A percentile compares a stretch with the other conserved stretches of the same genome.
phyloP scores from a whole-genome alignment of 768 basidiomycete species.

The Panus rudis region DNA sequence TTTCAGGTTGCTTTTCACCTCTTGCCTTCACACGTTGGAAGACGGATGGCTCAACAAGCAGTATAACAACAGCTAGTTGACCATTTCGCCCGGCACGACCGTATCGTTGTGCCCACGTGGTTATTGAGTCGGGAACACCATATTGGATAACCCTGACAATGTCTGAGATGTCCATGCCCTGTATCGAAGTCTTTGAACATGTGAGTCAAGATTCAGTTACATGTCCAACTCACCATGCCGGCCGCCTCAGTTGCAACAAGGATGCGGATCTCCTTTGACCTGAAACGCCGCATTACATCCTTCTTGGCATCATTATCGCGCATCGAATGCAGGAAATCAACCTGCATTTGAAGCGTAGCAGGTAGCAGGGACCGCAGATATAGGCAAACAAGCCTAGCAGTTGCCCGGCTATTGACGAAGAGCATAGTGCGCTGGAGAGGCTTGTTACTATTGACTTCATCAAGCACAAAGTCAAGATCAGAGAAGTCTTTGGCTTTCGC shows the following conservation, averaged over 20 bases:
- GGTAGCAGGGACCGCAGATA: not conserved
- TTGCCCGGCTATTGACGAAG: not conserved
- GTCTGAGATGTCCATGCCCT: conserved; percentile 5
- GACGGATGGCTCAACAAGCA: conserved; percentile 4
- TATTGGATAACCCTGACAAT: conserved; percentile 2
- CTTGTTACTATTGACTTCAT: not conserved
- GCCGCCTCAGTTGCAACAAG: conserved; percentile 4
- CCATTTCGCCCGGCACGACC: conserved; percentile 4
- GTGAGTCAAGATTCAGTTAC: not conserved
- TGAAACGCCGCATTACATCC: not conserved
- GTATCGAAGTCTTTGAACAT: not conserved
- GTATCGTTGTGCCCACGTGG: conserved; percentile 3
- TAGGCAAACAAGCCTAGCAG: not conserved
- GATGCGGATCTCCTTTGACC: not conserved
- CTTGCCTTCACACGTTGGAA: conserved; percentile 1
- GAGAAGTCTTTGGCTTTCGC: not conserved
- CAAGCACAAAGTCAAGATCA: conserved; percentile 4
- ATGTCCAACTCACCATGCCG: conserved; percentile 4
- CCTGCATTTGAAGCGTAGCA: not conserved
- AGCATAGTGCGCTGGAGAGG: not conserved
- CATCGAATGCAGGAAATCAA: not conserved
- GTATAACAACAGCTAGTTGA: conserved; percentile 1
- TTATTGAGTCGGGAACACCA: not conserved
- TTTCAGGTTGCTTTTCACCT: too few relatives aligned
- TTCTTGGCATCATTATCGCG: not conserved